Base-by-base conservation (phyloP, 1,139 yeast genomes). In the Tardiomyces blankii region DNA sequence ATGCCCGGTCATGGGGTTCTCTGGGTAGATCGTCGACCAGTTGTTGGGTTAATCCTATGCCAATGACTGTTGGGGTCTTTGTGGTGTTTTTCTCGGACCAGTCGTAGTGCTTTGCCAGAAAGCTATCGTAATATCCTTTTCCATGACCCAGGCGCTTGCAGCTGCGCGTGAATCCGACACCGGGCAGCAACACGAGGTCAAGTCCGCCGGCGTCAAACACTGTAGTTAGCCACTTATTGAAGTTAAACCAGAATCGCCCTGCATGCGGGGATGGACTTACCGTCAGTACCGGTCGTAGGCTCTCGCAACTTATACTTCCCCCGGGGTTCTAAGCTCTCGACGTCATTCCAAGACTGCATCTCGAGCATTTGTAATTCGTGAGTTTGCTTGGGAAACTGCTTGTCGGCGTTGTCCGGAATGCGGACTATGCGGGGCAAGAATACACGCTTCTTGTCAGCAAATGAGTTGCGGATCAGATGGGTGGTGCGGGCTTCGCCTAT, bases 101-200 rank as follows among this genome's bases (percentile, higher is more conserved):
- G 30, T 61, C 55, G n/a, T 56, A 44, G 56, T 79, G 80, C 41
- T 80, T 66, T 38, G 68, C 65, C 38, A 87, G 70, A 59, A 77
- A 89, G 53, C 81, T 86, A 61, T 91, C 97, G 62, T 91, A 91
- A 62, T 76, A 88, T 0, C 96, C 98, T 11, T 82, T 93, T 1
- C 98, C 98, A 61, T 88, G 95, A 0, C 97, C 98, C 46, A 91
- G 62, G 48, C 98, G 64, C 32, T 70, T 66, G 44, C 80, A 77
- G 8, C 54, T 45, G 1, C 49, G 54, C 2, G 82, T 72, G 60
- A 86, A 89, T 1, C 87, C 96, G 1, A 91, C 81, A 0, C 95
- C 97, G 0, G 97, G 98, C 0, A 91, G 69, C 2, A 91, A 64
- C 8, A 91, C 68, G 25, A 88, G 57, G 55, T 89, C 96, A 28